Base-by-base conservation (phyloP, 169 alveolate species). In the Babesia sp. region DNA sequence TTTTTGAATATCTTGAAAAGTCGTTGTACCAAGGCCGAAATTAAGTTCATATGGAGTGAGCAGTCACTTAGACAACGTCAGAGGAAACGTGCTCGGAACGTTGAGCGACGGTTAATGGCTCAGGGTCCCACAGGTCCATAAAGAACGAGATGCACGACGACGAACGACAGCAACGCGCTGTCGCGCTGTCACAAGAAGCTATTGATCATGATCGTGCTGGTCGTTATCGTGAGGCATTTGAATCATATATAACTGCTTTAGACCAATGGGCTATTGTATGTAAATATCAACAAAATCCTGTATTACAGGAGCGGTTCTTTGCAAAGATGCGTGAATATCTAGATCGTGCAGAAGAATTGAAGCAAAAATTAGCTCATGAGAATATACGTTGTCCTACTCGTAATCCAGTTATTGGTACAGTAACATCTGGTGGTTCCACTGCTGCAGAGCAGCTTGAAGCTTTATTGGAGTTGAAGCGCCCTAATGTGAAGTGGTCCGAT, bases 401-500 rank as follows among this genome's bases (percentile, higher is more conserved):
- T 20, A 24, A 31, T 4, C 26, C 48, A 56, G 11, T 46, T 63
- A 12, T 50, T 5, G 24, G 39, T 16, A 29, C 74, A 44, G 51
- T 12, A 6, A 41, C 86, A 45, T 29, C 60, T 2, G 57, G 82
- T 48, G 60, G 80, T 66, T 34, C 68, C 58, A 31, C 60, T 50
- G 60, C 70, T 82, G 48, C 73, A 51, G 54, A 64, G 61, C 50
- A 78, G 67, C 37, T 70, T 54, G 57, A 41, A 70, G 16, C 79
- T 53, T 63, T 83, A 45, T 33, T 41, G 39, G 37, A 85, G 55
- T 56, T 83, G 37, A 63, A 85, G 36, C 70, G 83, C 16, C 75
- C 97, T 18, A 94, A 94, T 85, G 96, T 97, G 6, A 93, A 91
- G 75, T 97, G 99, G 99, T 90, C 91, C 45, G 99, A 97, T 85